Base-by-base conservation (phyloP, 2,329 filamentous ascomycete genomes). In the Penicillium sp. region DNA sequence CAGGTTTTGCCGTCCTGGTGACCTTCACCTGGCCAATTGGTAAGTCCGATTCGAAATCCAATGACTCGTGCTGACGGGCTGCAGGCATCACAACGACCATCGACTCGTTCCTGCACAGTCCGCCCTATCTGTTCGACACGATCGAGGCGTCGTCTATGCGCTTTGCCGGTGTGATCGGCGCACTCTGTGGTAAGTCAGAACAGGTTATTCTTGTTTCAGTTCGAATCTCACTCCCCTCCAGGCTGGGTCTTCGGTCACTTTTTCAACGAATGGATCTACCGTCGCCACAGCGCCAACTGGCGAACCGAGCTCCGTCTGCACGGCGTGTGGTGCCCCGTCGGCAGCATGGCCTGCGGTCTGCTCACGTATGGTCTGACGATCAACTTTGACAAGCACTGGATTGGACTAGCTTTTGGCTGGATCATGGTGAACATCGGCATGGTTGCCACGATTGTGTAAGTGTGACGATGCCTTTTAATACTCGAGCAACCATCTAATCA, bases 1-100 rank as follows among this genome's bases (percentile, higher is more conserved):
- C 28, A 58, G 57, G 57, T 5, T 36, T 72, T 30, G 60, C 67
- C 13, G 64, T 63, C n/a, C 58, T 72, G 62, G 64, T 72, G 13
- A 70, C 64, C 22, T 72, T 71, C 46, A 69, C 63, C 36, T 73
- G 69, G 70, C 69, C 70, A 0, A 72, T 73, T 48, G 69, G 69
- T 62, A 50, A 35, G 60, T 50, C 30, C 16, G 5, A 3, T 35
- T 13, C 7, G 8, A n/a, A n/a, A 14, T 13, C 16, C 2, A 14
- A 13, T 27, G 46, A 24, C 28, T 22, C 22, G 8, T 11, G 33
- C 41, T 58, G 38, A 51, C 25, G 14, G 8, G 30, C 16, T 8
- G 11, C 9, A 65, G 64, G 65, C 18, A 72, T 73, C 46, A 72
- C 69, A 7, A 66, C 65, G 5, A 72, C 70, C 1, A 59, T 72